Evolutionary conservation across 192 early-diverging fungal species (phyloP).

Genomic region (Backusella tuberculispora): DNA sequence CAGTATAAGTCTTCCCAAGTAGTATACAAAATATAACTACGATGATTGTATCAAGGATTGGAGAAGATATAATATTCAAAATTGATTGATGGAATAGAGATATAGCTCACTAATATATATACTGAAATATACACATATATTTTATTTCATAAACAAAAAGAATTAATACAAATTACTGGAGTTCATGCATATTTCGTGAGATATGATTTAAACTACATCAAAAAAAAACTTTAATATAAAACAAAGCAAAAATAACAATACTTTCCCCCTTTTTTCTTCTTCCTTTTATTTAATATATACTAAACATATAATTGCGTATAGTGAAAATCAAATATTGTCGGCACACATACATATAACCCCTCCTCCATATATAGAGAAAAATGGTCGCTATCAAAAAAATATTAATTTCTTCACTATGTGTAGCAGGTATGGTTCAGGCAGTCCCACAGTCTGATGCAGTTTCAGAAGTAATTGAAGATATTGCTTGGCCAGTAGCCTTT

Average conservation of each 20-base stretch:
- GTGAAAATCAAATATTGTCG: neutral
- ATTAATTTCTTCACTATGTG: neutral
- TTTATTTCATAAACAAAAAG: too few relatives aligned
- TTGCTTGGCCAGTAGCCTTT: slow-evolving; percentile 2
- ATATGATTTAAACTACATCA: neutral
- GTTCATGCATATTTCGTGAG: neutral
- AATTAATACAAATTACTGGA: too few relatives aligned
- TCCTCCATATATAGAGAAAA: neutral
- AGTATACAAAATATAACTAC: too few relatives aligned
- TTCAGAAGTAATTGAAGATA: neutral
- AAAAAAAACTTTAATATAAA: neutral
- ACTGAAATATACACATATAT: too few relatives aligned
- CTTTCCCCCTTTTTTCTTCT: neutral
- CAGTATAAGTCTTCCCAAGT: too few relatives aligned
- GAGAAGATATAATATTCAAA: too few relatives aligned
- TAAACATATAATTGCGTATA: neutral
- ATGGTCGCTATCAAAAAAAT: slow-evolving; percentile 5
- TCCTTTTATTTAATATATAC: neutral
- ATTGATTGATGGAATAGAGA: too few relatives aligned
- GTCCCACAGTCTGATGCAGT: neutral
- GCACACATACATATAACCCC: neutral
- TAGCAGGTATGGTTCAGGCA: slow-evolving; percentile 5
- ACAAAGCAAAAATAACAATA: neutral
- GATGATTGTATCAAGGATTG: too few relatives aligned
- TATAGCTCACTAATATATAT: too few relatives aligned